Evolutionary conservation across 2,329 filamentous ascomycete genomes (phyloP).

Genomic region (Stachybotrys chlorohalonatus): DNA sequence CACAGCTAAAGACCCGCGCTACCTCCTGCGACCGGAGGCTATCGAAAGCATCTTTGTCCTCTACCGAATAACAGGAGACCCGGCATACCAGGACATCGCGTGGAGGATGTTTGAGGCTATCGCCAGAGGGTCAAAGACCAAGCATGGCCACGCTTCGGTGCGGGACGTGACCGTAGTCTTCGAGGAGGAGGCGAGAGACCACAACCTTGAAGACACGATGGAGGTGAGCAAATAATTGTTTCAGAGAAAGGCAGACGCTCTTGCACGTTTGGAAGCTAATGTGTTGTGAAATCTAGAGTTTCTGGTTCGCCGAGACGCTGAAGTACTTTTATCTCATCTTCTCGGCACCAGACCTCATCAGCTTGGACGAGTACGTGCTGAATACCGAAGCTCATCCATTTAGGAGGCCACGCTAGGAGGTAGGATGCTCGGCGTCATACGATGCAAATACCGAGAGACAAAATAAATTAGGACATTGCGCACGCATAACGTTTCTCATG

Average conservation of each 20-base stretch:
- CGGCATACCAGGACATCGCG: slow-evolving; percentile 36
- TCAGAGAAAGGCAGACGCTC: background rate
- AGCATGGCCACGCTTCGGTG: slow-evolving; percentile 40
- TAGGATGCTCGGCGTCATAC: too few relatives aligned
- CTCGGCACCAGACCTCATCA: slow-evolving; percentile 1
- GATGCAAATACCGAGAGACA: too few relatives aligned
- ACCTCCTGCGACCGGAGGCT: slow-evolving; percentile 44
- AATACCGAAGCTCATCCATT: slow-evolving; percentile 1
- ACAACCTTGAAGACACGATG: background rate
- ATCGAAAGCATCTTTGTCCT: slow-evolving; percentile 45
- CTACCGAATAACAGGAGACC: slow-evolving; percentile 40
- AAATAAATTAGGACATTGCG: too few relatives aligned
- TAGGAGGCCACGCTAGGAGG: background rate
- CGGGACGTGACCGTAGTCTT: slow-evolving; percentile 20
- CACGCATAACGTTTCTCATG: too few relatives aligned
- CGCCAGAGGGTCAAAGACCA: slow-evolving; percentile 34
- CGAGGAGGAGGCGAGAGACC: background rate
- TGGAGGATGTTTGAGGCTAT: slow-evolving; percentile 46
- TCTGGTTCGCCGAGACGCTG: slow-evolving; percentile 1
- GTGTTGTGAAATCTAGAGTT: background rate
- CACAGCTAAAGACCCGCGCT: slow-evolving; percentile 39
- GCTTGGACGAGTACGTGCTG: background rate
- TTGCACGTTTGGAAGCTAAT: background rate
- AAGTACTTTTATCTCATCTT: slow-evolving; percentile 1
- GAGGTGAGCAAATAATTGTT: background rate